Base-by-base conservation (phyloP, 2,329 filamentous ascomycete species). In the Aureobasidium namibiae region DNA sequence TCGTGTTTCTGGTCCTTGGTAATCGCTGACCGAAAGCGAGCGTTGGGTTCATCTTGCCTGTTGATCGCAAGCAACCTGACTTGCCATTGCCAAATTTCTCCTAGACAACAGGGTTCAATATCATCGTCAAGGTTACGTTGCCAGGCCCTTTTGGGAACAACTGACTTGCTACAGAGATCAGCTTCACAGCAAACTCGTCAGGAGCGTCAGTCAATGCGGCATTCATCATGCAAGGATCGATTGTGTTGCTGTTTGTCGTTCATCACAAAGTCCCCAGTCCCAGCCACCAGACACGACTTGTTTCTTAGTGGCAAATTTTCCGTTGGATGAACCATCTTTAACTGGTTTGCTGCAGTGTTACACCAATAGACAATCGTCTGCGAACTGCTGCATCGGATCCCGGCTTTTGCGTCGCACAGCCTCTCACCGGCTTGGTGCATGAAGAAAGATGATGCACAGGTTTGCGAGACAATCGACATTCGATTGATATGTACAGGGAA, bases 301-400 rank as follows among this genome's bases (percentile, higher is more conserved):
- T 26, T 38, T 54, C 26, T 21, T 52, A 42, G 21, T 29, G 31
- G 26, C 52, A 56, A 39, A 45, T 56, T 29, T 44, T 44, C 39
- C 39, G 52, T 36, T 45, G 26, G n/a, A n/a, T 11, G 39, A 34
- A 56, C 39, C 39, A 45, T 39, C 14, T 41, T 26, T 33, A 56
- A 39, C 39, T 14, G 52, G 52, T 56, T 45, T 56, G 52, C 52
- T 45, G 52, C 52, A 56, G 39, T 45, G 54, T 48, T 48, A 48
- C 54, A 57, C 42, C 31, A 46, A 31, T 16, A 39, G 54, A 57
- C 54, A 57, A 48, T 57, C 54, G 42, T 42, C 54, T 57, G 54
- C 54, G 54, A 57, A 57, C 54, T 57, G 54, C 54, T 57, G 54
- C 54, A 57, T 57, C 54, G 54, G 42, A 48, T 38, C 41, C 42